Conservation (phyloP, 148 eudicot species). For the Drosera capensis region DNA sequence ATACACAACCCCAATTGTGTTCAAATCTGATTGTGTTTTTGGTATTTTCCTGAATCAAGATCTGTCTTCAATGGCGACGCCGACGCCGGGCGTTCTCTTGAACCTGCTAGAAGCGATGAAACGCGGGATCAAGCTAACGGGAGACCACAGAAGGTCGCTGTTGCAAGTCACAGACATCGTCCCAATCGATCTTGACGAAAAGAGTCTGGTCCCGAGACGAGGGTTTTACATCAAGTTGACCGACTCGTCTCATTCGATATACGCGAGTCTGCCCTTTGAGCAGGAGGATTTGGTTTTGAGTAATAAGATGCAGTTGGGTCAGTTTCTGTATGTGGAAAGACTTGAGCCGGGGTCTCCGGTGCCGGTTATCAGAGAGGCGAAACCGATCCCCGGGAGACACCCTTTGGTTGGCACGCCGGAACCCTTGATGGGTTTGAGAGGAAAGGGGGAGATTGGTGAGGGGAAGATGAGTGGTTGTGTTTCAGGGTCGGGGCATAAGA, state of each 20-base stretch:
- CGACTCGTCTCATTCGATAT: constrained; percentile 81
- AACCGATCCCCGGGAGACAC: constrained; percentile 76
- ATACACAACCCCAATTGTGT: too few relatives aligned
- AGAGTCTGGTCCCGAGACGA: constrained; percentile 57
- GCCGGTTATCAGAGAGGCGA: constrained; percentile 59
- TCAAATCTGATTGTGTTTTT: too few relatives aligned
- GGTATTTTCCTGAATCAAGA: too few relatives aligned
- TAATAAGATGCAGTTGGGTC: constrained; percentile 79
- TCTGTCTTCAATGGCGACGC: constrained; percentile 68
- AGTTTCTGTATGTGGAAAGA: constrained; percentile 63
- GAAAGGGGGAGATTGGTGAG: constrained; percentile 30
- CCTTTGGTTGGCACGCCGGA: constrained; percentile 78
- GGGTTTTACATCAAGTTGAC: constrained; percentile 80
- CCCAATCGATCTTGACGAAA: constrained; percentile 85
- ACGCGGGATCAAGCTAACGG: constrained; percentile 51
- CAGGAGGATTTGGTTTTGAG: constrained; percentile 87
- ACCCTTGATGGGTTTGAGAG: constrained; percentile 58
- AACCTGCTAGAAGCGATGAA: constrained; percentile 67
- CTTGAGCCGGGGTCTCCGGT: constrained; percentile 79
- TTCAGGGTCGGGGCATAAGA: constrained; percentile 25
- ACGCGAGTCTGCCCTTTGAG: constrained; percentile 59
- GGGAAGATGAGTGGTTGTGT: constrained; percentile 13
- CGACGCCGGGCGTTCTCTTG: constrained; percentile 67
- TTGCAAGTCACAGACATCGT: constrained; percentile 82
- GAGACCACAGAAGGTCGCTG: constrained; percentile 60